Conservation (phyloP, 1,284 basidiomycete genomes). For the Naganishia albida region DNA sequence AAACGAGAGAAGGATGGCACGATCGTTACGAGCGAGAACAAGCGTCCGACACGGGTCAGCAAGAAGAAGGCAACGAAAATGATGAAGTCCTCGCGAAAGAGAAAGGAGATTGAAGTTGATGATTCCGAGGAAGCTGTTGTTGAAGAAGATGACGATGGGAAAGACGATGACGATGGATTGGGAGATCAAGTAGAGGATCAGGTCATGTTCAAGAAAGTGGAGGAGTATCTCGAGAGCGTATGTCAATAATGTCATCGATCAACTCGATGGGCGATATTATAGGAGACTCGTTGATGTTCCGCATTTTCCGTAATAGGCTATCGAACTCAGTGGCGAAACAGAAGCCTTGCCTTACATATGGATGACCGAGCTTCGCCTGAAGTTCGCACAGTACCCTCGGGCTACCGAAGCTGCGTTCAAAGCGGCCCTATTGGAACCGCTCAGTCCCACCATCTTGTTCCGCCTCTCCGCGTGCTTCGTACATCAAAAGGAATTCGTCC, state of each 20-base stretch:
- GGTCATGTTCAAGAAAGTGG: neutral
- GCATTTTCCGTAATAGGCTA: neutral
- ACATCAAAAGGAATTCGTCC: constrained; percentile 7
- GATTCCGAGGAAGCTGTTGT: neutral
- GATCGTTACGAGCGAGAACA: neutral
- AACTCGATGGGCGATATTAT: neutral
- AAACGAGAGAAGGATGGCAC: neutral
- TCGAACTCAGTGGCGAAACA: neutral
- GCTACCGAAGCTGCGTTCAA: neutral
- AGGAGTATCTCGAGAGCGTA: neutral
- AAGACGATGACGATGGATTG: neutral
- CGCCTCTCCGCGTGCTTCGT: constrained; percentile 8
- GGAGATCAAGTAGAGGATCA: constrained; percentile 3
- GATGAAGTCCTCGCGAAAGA: neutral
- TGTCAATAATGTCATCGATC: neutral
- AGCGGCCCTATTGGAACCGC: neutral
- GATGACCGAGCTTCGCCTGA: neutral
- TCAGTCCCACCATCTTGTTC: neutral
- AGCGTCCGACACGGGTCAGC: neutral
- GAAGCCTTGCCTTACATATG: constrained; percentile 7
- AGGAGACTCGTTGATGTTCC: neutral
- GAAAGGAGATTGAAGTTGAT: too few relatives aligned
- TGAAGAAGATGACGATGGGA: neutral
- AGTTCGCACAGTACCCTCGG: neutral
- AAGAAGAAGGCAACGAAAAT: neutral